Percentiles rank a stretch among this genome's conserved stretches.
phyloP scores from a whole-genome alignment of 257 asterid species.

The Haberlea rhodopensis region DNA sequence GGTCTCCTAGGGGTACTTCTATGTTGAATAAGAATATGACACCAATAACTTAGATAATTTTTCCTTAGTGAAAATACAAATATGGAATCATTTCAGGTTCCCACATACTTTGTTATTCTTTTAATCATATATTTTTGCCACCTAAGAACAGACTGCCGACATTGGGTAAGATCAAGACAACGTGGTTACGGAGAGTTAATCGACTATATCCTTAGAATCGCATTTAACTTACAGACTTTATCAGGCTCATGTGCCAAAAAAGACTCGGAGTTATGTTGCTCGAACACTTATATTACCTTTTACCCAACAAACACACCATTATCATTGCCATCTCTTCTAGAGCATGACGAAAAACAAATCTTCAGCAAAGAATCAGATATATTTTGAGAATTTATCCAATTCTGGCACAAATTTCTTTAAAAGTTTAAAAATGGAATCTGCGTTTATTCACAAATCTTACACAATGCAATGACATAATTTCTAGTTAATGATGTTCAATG shows the following conservation, averaged over 20 bases:
- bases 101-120: neutral
- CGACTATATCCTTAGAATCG: neutral
- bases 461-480: neutral
- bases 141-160: neutral
- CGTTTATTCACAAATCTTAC: neutral
- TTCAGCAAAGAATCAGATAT: neutral
- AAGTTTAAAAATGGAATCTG: neutral
- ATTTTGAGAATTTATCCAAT: neutral
- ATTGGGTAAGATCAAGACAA: neutral
- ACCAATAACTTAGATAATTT: no score
- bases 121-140: neutral
- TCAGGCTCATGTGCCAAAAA: neutral
- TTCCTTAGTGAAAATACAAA: no score
- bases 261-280: neutral
- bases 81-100: neutral
- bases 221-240: neutral
- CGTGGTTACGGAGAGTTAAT: neutral
- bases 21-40: neutral
- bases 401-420: conserved; percentile 6
- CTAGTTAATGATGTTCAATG: neutral
- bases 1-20: neutral
- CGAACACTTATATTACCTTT: neutral
- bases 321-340: no score
- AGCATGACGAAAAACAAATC: neutral
- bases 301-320: no score